Evolutionary conservation across 106 monocot species (phyloP).

Genomic region (Dendrobium chrysotoxum): DNA sequence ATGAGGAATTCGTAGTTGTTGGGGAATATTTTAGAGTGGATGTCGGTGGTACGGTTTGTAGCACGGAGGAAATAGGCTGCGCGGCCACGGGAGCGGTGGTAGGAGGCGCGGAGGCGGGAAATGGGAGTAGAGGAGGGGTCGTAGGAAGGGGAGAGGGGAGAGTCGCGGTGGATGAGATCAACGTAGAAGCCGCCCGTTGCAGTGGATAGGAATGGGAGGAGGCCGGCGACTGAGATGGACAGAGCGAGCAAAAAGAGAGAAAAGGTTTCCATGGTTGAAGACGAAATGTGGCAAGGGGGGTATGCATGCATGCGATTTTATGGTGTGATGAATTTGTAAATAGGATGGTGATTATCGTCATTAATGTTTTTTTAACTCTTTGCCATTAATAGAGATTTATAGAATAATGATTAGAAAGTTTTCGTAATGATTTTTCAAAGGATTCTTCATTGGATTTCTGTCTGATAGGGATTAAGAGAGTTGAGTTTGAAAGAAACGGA

Average conservation of each 20-base stretch:
- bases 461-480: too few species aligned
- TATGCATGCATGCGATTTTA: background rate
- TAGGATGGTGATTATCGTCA: background rate
- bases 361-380: background rate
- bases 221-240: background rate
- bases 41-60: too few species aligned
- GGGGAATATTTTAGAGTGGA: conserved; percentile 14
- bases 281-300: background rate
- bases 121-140: conserved; percentile 6
- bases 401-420: background rate
- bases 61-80: background rate
- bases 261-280: too few species aligned
- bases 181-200: conserved; percentile 18
- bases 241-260: background rate
- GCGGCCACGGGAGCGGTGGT: conserved; percentile 11
- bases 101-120: conserved; percentile 12
- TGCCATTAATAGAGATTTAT: background rate
- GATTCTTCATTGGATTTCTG: too few species aligned
- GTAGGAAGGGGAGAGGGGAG: conserved; percentile 25
- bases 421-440: background rate
- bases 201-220: background rate
- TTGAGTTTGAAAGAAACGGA: too few species aligned
- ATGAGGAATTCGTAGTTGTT: conserved; percentile 26
- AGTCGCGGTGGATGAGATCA: conserved; percentile 46
- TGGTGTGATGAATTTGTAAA: too few species aligned